phyloP scores from a whole-genome alignment of 495 filamentous ascomycete species.

The Opeltia flavorubescens region DNA sequence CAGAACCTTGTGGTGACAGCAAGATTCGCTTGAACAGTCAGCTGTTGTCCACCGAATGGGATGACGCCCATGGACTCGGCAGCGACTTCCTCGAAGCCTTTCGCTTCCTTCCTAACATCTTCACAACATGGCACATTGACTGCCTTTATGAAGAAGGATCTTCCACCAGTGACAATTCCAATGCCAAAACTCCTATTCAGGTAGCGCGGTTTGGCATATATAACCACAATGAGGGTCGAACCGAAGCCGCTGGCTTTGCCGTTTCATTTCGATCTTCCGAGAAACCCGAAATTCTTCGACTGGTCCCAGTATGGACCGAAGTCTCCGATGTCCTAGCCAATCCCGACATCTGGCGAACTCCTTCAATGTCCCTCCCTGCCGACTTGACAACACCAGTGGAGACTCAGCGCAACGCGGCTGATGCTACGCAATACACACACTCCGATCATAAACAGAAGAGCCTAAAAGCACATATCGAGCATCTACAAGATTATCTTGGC shows the following conservation, averaged over 20 bases:
- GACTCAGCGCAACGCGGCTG: neutral
- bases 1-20: constrained; percentile 21
- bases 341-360: constrained; percentile 2
- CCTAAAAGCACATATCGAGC: neutral
- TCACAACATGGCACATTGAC: constrained; percentile 30
- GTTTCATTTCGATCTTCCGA: constrained; percentile 31
- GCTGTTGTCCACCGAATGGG: constrained; percentile 18
- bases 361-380: neutral
- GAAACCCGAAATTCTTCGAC: constrained; percentile 24
- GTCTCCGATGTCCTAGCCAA: neutral
- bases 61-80: constrained; percentile 22
- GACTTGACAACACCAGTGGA: neutral
- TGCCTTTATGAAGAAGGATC: constrained; percentile 26
- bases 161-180: constrained; percentile 6
- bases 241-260: constrained; percentile 24
- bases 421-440: neutral
- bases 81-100: constrained; percentile 19
- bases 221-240: constrained; percentile 22
- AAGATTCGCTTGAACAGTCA: constrained; percentile 25
- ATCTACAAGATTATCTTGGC: neutral
- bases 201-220: constrained; percentile 32
- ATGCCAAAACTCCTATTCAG: constrained; percentile 27
- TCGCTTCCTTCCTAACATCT: constrained; percentile 19
- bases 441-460: constrained; percentile 2
- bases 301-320: constrained; percentile 5